Conservation (phyloP, 371 early-diverging fungal species). For the Lichtheimia hyalospora region DNA sequence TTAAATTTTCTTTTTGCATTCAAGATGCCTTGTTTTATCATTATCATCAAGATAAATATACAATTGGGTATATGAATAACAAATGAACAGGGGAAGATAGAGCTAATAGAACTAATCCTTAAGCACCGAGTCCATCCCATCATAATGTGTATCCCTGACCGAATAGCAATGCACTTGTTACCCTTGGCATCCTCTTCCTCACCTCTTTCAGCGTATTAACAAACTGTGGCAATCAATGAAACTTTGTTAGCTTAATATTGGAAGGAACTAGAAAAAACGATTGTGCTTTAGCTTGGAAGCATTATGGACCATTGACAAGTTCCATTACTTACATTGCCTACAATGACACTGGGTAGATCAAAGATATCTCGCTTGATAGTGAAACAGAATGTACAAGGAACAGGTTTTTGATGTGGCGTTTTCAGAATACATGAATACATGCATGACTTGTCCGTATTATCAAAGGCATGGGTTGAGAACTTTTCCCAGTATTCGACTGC, state of each 20-base stretch:
- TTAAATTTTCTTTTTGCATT: too few species aligned
- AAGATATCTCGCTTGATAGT: constrained; percentile 92
- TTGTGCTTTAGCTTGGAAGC: neutral
- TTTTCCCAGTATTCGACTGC: constrained; percentile 94
- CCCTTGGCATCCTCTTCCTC: too few species aligned
- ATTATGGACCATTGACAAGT: neutral
- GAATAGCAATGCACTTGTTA: too few species aligned
- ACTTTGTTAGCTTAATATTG: constrained; percentile 36
- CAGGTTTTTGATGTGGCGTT: constrained; percentile 63
- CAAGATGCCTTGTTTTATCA: too few species aligned
- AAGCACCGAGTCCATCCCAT: too few species aligned
- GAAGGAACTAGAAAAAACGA: constrained; percentile 36
- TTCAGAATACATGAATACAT: constrained; percentile 78
- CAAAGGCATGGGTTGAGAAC: constrained; percentile 87
- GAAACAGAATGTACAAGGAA: constrained; percentile 90
- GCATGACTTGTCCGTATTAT: constrained; percentile 78
- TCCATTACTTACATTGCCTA: constrained; percentile 64
- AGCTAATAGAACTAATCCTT: too few species aligned
- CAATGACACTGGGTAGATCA: constrained; percentile 86
- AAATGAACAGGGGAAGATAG: too few species aligned
- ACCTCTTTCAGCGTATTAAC: too few species aligned
- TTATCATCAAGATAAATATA: too few species aligned
- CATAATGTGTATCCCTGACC: too few species aligned
- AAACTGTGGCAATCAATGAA: too few species aligned
- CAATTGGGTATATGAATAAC: too few species aligned